Percentiles rank a stretch among this genome's conserved stretches.
These are phyloP conservation scores for Saprolegnia diclina DNA, from an alignment of 352 stramenopile species.

Conservation along the genomic window DNA sequence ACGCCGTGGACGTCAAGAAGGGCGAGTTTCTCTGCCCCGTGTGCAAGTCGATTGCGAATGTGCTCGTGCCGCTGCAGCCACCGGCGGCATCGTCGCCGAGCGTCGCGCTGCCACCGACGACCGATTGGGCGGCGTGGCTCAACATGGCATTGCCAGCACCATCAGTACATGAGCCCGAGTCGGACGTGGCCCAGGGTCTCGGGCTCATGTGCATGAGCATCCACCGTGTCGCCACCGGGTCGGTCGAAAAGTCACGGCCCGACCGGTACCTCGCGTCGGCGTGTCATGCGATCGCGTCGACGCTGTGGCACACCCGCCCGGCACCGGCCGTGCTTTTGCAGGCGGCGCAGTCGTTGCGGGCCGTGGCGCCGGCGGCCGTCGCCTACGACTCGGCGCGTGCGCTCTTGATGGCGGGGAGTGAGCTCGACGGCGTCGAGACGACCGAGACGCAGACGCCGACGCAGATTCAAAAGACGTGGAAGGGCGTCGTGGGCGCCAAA, in stretches of 20 bases:
- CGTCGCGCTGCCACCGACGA: conserved; percentile 3
- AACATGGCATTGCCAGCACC: conserved; percentile 21
- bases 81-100: background rate
- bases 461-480: conserved; percentile 30
- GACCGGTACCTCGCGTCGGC: conserved; percentile 72
- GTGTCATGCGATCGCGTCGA: conserved; percentile 75
- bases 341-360: background rate
- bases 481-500: conserved; percentile 35
- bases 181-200: conserved; percentile 57
- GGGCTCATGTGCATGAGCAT: conserved; percentile 79
- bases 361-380: background rate
- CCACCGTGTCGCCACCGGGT: conserved; percentile 73
- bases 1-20: conserved; percentile 94
- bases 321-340: background rate
- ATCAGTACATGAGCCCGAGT: conserved; percentile 26
- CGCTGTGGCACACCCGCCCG: conserved; percentile 54
- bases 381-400: background rate
- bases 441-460: conserved; percentile 69
- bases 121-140: conserved; percentile 28
- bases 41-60: conserved; percentile 97
- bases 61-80: conserved; percentile 81
- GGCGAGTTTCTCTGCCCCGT: conserved; percentile 96
- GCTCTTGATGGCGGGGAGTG: background rate
- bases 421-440: background rate
- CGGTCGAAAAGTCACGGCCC: conserved; percentile 76